Evolutionary conservation across 192 early-diverging fungal species (phyloP), one percentile per base, ranked within the genome.

Genomic region (Haplosporangium gracile): DNA sequence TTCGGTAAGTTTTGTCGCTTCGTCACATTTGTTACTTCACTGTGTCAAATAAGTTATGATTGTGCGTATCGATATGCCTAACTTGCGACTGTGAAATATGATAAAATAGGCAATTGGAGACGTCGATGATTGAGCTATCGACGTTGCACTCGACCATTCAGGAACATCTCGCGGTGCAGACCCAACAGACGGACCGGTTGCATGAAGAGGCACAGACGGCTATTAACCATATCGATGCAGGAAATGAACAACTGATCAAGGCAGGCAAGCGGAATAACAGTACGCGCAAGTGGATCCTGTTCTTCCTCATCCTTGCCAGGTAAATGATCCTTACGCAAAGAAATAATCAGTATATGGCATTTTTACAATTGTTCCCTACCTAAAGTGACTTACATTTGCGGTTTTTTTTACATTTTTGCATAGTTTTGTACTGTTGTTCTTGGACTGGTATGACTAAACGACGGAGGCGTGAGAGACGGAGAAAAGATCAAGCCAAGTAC

Each of bases 381-480:
- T 32, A 38, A 4, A 1, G 18, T 51, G 47, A 32, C 40, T 81
- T 8, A 29, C 36, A n/a, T 51, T 51, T 5, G 15, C 16, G 2
- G 20, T 20, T 51, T 51, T 51, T 3, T 51, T 70, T 45, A 11
- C 40, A 53, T 26, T 70, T 26, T n/a, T 7, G 57, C 29, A 42
- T 60, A 95, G 94, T 70, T 81, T 95, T 72, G 93, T 96, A 29
- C 78, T 96, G 32, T 75, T 96, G 45, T 96, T 96, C 78, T 85
- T 96, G 76, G 95, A 96, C 75, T 96, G 95, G 95, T 96, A 93
- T 80, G 93, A 94, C 78, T 95, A 89, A 69, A 24, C n/a, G 29
- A 85, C 40, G 22, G 8, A 55, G 76, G 69, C 13, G 39, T 3
- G 34, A 13, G 18, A 51, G 18, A 22, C 20, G 18, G 49, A 6